Conservation (phyloP, 2,329 filamentous ascomycete species). For the Penicillium brasilianum region DNA sequence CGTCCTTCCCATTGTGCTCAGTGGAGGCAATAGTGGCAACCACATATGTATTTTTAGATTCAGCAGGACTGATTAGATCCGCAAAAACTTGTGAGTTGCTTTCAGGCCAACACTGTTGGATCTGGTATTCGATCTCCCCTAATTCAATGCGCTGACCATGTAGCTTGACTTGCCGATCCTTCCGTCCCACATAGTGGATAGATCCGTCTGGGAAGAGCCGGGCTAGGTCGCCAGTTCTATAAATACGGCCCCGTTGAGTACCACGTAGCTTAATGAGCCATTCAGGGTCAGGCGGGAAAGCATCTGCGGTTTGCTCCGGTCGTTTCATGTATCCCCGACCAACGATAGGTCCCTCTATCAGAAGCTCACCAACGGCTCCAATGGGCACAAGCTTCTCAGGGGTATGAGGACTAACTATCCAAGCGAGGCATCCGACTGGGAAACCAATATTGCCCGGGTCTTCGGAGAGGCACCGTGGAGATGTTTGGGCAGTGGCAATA, state of each 20-base stretch:
- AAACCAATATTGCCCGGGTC: constrained; percentile 26
- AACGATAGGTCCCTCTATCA: constrained; percentile 51
- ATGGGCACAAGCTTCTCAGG: constrained; percentile 38
- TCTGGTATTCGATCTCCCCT: constrained; percentile 19
- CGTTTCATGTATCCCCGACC: constrained; percentile 46
- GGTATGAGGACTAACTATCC: constrained; percentile 41
- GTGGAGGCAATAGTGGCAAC: too few relatives aligned
- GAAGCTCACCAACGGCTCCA: constrained; percentile 51
- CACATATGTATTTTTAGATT: constrained; percentile 11
- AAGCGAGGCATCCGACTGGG: constrained; percentile 27
- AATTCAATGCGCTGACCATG: constrained; percentile 77
- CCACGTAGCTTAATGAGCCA: too few relatives aligned
- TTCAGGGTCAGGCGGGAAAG: too few relatives aligned
- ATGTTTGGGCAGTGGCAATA: constrained; percentile 20
- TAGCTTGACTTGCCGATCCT: constrained; percentile 61
- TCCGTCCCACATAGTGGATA: constrained; percentile 71
- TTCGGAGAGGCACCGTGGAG: constrained; percentile 5
- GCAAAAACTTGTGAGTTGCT: too few relatives aligned
- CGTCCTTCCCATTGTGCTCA: too few relatives aligned
- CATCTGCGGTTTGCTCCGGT: too few relatives aligned
- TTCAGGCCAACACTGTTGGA: constrained; percentile 2
- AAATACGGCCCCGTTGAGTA: neutral
- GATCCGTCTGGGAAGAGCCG: constrained; percentile 71
- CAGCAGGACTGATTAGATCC: neutral
- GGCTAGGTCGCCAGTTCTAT: constrained; percentile 27